phyloP scores from a whole-genome alignment of 768 basidiomycete species.

The Rhizopogon roseolus region DNA sequence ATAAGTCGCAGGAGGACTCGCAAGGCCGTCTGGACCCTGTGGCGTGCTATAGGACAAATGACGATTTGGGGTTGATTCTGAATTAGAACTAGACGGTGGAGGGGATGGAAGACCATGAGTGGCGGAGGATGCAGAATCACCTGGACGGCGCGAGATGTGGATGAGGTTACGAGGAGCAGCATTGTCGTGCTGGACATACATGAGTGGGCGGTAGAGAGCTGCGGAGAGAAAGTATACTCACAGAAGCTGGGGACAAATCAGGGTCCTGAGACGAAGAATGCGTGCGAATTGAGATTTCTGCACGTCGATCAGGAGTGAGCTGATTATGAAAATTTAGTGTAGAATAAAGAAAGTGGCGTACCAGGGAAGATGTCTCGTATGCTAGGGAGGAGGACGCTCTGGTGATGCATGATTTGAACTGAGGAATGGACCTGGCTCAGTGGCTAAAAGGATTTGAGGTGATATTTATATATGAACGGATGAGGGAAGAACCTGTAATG shows the following conservation, averaged over 20 bases:
- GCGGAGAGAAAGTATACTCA: background rate
- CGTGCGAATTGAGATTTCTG: background rate
- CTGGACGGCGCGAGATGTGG: background rate
- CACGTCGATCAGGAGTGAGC: background rate
- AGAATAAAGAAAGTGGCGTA: conserved; percentile 11
- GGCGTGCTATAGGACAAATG: background rate
- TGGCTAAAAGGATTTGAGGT: conserved; percentile 5
- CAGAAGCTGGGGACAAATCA: background rate
- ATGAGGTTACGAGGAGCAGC: background rate
- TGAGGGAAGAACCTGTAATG: conserved; percentile 4
- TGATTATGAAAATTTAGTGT: too few relatives aligned
- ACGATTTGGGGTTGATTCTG: conserved; percentile 18
- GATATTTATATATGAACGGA: conserved; percentile 11
- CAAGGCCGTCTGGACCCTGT: conserved; percentile 10
- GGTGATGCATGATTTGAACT: conserved; percentile 16
- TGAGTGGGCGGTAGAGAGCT: too few relatives aligned
- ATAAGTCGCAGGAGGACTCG: conserved; percentile 17
- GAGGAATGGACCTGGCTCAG: background rate
- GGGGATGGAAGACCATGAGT: conserved; percentile 15
- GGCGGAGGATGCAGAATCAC: background rate
- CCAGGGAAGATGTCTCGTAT: conserved; percentile 56
- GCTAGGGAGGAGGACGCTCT: conserved; percentile 37
- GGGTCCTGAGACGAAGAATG: background rate
- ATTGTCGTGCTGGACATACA: background rate
- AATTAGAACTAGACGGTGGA: conserved; percentile 23